Evolutionary conservation across 2,329 filamentous ascomycete genomes (phyloP), one percentile per base, ranked within the genome.

Genomic region (Pseudopithomyces maydicus): DNA sequence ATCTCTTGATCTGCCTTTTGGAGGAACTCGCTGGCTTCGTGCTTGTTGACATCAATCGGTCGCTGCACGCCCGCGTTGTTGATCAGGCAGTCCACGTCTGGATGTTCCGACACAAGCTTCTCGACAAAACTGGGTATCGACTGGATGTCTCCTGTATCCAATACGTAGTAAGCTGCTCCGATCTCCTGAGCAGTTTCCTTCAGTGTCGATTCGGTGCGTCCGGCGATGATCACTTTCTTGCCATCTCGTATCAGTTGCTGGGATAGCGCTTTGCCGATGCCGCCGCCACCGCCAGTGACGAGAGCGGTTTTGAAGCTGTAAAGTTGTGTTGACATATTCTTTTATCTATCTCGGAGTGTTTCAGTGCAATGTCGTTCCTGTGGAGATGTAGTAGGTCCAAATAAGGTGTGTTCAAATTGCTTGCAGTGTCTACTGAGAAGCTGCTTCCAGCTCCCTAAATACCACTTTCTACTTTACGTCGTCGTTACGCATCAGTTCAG

Each of bases 31-130:
- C 55, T 63, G 12, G 58, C 53, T 8, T 60, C 58, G 65, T 73
- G 69, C 17, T 74, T 66, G 39, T 75, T 77, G 0, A 84, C 74
- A 15, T 82, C 69, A 1, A 87, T 76, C 0, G 83, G 84, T 2
- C 82, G 73, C 66, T 87, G 84, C 0, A 86, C 81, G 1, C 84
- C 84, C 0, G 84, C 84, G 53, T 87, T 86, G 73, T 86, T 87
- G 66, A 87, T 74, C 0, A 87, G 66, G 60, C 83, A 86, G 70
- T 87, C 84, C 2, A 86, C 67, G 6, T 84, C 80, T 0, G 81
- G 82, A 62, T 86, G 80, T 6, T 84, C 79, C 2, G 57, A 60
- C 2, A 76, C 79, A 41, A 86, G 65, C 15, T 75, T 76, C 41
- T 77, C 55, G 52, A 82, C 71, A 58, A 86, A 85, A 0, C 50